Conservation (phyloP, 805 yeast species). For the Cyberlindnera mycetangii region DNA sequence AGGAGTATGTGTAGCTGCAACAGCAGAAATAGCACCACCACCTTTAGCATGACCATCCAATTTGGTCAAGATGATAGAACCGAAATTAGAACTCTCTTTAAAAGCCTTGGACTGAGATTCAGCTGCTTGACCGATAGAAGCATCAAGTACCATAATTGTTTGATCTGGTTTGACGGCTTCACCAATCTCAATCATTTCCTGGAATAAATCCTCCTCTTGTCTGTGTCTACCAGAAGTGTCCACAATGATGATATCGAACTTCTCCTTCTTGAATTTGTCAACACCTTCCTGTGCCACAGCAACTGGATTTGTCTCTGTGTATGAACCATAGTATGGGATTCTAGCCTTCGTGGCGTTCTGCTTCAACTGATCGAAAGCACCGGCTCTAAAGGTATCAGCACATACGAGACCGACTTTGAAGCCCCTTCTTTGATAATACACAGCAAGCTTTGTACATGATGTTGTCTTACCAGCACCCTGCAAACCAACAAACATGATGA, state of each 20-base stretch:
- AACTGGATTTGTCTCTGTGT: conserved; percentile 94
- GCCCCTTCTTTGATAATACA: conserved; percentile 89
- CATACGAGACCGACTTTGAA: conserved; percentile 95
- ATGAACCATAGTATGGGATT: conserved; percentile 92
- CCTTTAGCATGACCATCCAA: conserved; percentile 99
- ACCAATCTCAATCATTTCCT: conserved; percentile 92
- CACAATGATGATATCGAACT: conserved; percentile 89
- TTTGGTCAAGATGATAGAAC: conserved; percentile 91
- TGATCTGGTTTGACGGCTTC: conserved; percentile 89
- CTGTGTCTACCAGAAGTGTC: conserved; percentile 98
- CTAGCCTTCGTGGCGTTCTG: conserved; percentile 95
- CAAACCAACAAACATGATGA: conserved; percentile 96
- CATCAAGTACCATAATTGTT: conserved; percentile 96
- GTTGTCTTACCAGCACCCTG: conserved; percentile 99
- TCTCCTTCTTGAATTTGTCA: conserved; percentile 82
- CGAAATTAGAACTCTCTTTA: conserved; percentile 89
- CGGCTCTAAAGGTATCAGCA: conserved; percentile 99
- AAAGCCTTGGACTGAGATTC: conserved; percentile 92
- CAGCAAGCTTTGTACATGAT: conserved; percentile 94
- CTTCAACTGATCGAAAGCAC: conserved; percentile 97
- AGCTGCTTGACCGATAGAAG: conserved; percentile 98
- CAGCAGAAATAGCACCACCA: conserved; percentile 99
- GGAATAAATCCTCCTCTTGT: conserved; percentile 87
- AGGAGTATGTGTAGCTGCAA: conserved; percentile 95
- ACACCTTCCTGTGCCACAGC: conserved; percentile 91